Evolutionary conservation across 768 basidiomycete genomes (phyloP).

Genomic region (Macrolepiota dolichaula): DNA sequence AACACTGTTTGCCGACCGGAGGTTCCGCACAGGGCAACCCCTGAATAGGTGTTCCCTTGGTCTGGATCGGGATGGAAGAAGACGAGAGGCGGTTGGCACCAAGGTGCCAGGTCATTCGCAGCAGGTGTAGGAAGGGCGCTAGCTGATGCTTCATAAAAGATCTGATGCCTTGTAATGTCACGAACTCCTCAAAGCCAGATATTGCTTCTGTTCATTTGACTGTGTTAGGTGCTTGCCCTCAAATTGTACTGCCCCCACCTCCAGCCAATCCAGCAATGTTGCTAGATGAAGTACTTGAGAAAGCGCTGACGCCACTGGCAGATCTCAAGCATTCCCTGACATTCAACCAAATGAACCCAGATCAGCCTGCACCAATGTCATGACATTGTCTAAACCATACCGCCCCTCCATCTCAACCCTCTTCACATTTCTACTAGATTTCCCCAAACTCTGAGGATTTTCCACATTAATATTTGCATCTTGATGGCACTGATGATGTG

Average conservation of each 20-base stretch:
- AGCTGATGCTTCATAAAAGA: constrained; percentile 61
- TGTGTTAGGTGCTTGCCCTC: constrained; percentile 30
- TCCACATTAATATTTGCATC: constrained; percentile 2
- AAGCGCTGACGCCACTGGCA: constrained; percentile 5
- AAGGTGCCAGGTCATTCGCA: constrained; percentile 11
- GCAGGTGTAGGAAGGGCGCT: constrained; percentile 7
- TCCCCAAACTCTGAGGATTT: constrained; percentile 42
- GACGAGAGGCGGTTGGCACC: neutral
- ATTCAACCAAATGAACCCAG: constrained; percentile 53
- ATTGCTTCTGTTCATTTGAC: constrained; percentile 58
- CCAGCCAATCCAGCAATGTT: neutral
- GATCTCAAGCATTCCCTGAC: constrained; percentile 41
- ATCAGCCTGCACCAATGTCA: constrained; percentile 42
- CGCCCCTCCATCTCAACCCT: constrained; percentile 54
- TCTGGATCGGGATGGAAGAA: neutral
- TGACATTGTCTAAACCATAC: constrained; percentile 60
- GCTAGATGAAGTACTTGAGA: neutral
- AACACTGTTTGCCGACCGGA: constrained; percentile 48
- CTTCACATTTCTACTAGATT: constrained; percentile 30
- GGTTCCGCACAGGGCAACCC: constrained; percentile 63
- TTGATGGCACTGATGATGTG: too few species aligned
- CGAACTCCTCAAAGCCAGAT: constrained; percentile 48
- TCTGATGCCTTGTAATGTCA: constrained; percentile 56
- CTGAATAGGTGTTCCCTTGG: constrained; percentile 29
- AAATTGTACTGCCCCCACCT: neutral